Base-by-base conservation (phyloP, 2,329 filamentous ascomycete genomes). In the Bipolaris sorokiniana region DNA sequence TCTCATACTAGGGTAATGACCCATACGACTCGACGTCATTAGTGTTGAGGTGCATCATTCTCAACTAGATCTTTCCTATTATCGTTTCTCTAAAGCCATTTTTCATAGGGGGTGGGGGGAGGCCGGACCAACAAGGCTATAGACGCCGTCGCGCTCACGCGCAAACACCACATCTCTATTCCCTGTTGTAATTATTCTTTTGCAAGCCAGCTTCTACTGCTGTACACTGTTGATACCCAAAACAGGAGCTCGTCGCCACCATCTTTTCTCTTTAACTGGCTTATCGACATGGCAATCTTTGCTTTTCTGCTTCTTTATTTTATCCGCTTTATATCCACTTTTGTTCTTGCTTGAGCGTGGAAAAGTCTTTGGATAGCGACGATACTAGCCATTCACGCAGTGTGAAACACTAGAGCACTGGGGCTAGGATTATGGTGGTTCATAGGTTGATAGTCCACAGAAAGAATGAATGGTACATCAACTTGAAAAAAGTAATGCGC, bases 131-230 rank as follows among this genome's bases (percentile, higher is more conserved):
- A 33, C 40, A 59, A 52, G 54, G 59, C 59, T 60, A 42, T 26
- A 64, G 59, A 64, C 56, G 59, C 54, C 56, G 45, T 48, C 47
- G 54, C 52, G 56, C 59, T 49, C 62, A 56, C 61, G 62, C 51
- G 56, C 62, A 60, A 40, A 57, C 55, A 61, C 33, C 31, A 18
- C 33, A 33, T 13, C 10, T 46, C n/a, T 37, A 49, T 62, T 37
- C 33, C 13, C 28, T 50, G 58, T 50, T 62, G 54, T 62, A 59
- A 62, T 64, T 48, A 56, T 50, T 53, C 45, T 55, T 45, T 47
- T 38, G 44, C 51, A 41, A 48, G 33, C 51, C 44, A 36, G 31
- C 31, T 36, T 45, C 48, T 31, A 23, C 36, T 38, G 53, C 54
- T 59, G 51, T 34, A 47, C 41, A 36, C 48, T 52, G 49, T 60